phyloP scores from a whole-genome alignment of 768 basidiomycete species.

The Psilocybe sp. region DNA sequence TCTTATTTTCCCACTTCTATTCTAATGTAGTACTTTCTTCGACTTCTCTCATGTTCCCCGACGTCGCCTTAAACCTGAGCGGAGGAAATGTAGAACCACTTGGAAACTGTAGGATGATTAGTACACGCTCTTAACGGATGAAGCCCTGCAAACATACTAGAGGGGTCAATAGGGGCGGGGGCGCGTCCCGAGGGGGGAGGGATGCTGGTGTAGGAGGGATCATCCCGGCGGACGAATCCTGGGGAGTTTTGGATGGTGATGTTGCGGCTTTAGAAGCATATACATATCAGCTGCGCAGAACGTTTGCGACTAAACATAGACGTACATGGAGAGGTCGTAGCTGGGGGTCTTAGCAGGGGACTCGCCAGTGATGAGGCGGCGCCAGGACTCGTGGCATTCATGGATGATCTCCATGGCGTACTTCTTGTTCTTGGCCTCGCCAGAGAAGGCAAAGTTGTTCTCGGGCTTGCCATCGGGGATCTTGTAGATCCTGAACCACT shows the following conservation, averaged over 20 bases:
- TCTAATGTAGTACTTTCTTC: too few species aligned
- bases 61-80: constrained; percentile 58
- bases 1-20: too few species aligned
- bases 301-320: constrained; percentile 8
- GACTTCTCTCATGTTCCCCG: too few species aligned
- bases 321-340: constrained; percentile 86
- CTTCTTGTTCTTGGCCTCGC: constrained; percentile 99
- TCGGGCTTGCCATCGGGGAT: constrained; percentile 95
- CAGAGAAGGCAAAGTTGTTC: constrained; percentile 98
- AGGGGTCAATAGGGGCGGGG: constrained; percentile 86
- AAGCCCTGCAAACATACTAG: constrained; percentile 53
- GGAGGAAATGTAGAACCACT: constrained; percentile 94
- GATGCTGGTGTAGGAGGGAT: constrained; percentile 60
- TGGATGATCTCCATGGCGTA: constrained; percentile 99
- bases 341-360: constrained; percentile 64
- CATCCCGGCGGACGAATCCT: constrained; percentile 60
- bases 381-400: constrained; percentile 99
- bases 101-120: constrained; percentile 55
- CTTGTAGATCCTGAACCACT: constrained; percentile 99
- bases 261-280: constrained; percentile 59
- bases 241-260: constrained; percentile 73
- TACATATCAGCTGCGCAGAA: constrained; percentile 6
- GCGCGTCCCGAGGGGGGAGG: constrained; percentile 81
- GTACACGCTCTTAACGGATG: not conserved
- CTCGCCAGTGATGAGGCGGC: constrained; percentile 84